Evolutionary conservation across 2,329 filamentous ascomycete species (phyloP).

Genomic region (Canariomyces notabilis): DNA sequence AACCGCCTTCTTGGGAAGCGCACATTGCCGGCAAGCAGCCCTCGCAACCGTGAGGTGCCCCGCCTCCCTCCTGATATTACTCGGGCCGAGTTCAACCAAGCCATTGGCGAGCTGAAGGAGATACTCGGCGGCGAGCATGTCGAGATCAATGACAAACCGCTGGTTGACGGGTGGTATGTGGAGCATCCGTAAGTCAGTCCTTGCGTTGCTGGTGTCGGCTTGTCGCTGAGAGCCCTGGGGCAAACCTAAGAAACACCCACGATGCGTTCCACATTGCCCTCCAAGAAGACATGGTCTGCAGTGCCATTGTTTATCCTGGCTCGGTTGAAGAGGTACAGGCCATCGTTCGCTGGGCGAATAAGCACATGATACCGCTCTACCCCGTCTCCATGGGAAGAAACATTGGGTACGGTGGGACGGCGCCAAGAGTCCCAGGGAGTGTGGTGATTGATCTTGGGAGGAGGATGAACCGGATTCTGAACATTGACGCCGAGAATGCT

Average conservation of each 20-base stretch:
- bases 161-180: conserved; percentile 34
- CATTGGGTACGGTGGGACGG: conserved; percentile 49
- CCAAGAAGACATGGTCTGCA: conserved; percentile 38
- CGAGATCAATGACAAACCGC: conserved; percentile 30
- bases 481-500: conserved; percentile 46
- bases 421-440: conserved; percentile 45
- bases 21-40: conserved; percentile 6
- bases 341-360: conserved; percentile 41
- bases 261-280: conserved; percentile 39
- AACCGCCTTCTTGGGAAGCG: conserved; percentile 10
- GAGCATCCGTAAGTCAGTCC: conserved; percentile 10
- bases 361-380: conserved; percentile 41
- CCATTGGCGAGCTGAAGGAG: conserved; percentile 33
- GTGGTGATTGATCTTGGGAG: conserved; percentile 46
- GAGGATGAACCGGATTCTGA: conserved; percentile 48
- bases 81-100: conserved; percentile 27
- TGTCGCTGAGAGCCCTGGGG: background rate
- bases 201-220: background rate
- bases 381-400: conserved; percentile 46
- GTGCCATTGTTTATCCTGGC: conserved; percentile 40
- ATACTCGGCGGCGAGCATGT: conserved; percentile 27
- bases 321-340: conserved; percentile 42
- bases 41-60: conserved; percentile 8
- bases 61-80: conserved; percentile 8
- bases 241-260: conserved; percentile 32